These are phyloP conservation scores for Mycena rebaudengoi DNA, from an alignment of 768 basidiomycete genomes.

Conservation along the genomic window DNA sequence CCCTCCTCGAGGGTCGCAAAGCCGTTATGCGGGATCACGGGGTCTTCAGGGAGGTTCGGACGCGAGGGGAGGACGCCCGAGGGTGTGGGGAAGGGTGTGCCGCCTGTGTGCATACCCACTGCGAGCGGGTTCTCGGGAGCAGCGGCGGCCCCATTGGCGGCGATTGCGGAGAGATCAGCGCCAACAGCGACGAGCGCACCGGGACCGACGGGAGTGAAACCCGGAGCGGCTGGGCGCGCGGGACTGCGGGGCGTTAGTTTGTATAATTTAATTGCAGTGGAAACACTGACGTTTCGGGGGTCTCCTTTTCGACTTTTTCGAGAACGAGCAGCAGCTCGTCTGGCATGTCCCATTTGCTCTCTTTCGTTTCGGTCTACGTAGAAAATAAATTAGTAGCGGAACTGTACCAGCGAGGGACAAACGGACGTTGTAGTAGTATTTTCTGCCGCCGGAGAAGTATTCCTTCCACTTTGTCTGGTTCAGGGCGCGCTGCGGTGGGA, in stretches of 20 bases:
- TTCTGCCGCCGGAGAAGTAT: conserved; percentile 90
- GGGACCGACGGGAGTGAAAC: conserved; percentile 56
- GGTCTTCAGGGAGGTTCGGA: conserved; percentile 86
- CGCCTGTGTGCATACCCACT: conserved; percentile 60
- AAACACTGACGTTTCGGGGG: conserved; percentile 28
- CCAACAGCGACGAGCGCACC: conserved; percentile 63
- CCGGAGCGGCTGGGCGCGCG: conserved; percentile 50
- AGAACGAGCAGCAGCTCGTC: conserved; percentile 87
- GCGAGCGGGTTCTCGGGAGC: conserved; percentile 60
- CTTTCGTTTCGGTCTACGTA: conserved; percentile 81
- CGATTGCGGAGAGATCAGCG: conserved; percentile 60
- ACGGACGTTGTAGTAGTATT: conserved; percentile 89
- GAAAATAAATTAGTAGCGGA: conserved; percentile 11
- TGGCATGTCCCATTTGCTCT: conserved; percentile 99
- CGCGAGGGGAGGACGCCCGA: conserved; percentile 72
- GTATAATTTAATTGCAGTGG: not conserved
- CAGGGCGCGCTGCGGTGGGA: conserved; percentile 73
- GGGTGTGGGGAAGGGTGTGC: conserved; percentile 67
- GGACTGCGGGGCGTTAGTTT: conserved; percentile 27
- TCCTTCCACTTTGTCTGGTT: conserved; percentile 95
- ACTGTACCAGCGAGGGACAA: not conserved
- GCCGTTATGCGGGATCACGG: conserved; percentile 89
- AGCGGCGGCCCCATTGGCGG: conserved; percentile 56
- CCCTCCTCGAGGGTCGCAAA: conserved; percentile 89
- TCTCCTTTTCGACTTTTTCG: conserved; percentile 85